These are phyloP conservation scores for Pleurostoma richardsiae DNA, from an alignment of 2,329 filamentous ascomycete genomes.

Conservation along the genomic window DNA sequence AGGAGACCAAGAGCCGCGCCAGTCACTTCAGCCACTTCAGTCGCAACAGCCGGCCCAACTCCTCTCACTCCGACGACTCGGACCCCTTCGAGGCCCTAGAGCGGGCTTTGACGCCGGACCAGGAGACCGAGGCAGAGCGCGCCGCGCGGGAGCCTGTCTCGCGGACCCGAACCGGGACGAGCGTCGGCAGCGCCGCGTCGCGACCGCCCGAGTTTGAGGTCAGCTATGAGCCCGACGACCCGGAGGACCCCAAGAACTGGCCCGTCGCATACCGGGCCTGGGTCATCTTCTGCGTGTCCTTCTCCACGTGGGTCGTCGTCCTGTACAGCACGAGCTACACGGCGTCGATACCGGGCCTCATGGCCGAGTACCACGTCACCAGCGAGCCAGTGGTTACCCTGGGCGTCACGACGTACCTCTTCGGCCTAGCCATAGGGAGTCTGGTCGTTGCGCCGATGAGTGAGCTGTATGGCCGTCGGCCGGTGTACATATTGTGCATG, in stretches of 20 bases:
- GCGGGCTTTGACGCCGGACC: constrained; percentile 11
- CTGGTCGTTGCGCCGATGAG: constrained; percentile 68
- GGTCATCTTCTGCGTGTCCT: constrained; percentile 34
- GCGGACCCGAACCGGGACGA: constrained; percentile 27
- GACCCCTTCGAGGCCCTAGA: constrained; percentile 12
- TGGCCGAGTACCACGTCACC: constrained; percentile 53
- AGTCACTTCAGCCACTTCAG: constrained; percentile 1
- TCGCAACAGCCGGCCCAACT: background rate
- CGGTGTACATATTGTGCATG: constrained; percentile 62
- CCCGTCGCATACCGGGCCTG: constrained; percentile 38
- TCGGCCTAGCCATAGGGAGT: constrained; percentile 64
- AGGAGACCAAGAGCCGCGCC: background rate
- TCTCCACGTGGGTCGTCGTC: constrained; percentile 42
- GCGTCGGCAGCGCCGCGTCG: constrained; percentile 29
- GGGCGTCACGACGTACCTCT: constrained; percentile 69
- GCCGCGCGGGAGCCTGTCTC: constrained; percentile 28
- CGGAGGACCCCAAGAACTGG: constrained; percentile 66
- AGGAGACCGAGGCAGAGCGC: constrained; percentile 8
- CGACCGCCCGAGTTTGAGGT: constrained; percentile 59
- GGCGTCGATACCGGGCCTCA: constrained; percentile 61
- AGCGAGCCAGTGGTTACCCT: constrained; percentile 55
- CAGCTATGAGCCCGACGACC: constrained; percentile 58
- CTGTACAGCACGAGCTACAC: constrained; percentile 74
- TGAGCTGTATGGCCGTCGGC: constrained; percentile 60
- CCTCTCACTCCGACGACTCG: constrained; percentile 8